Evolutionary conservation across 345 rosid genomes (phyloP), one percentile per base, ranked within the genome.

Genomic region (Aquilaria yunnanensis): DNA sequence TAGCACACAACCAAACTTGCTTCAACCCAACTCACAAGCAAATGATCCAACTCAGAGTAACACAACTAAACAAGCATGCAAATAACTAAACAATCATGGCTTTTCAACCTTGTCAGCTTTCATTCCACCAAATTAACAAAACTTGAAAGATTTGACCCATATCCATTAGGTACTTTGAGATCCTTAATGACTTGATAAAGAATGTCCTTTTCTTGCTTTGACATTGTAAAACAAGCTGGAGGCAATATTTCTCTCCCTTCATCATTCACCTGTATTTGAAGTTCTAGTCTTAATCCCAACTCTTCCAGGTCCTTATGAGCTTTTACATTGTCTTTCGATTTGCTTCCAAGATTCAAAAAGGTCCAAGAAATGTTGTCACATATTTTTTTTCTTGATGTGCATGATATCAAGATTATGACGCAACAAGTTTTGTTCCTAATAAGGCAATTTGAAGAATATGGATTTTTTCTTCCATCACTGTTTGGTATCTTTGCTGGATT

Each of bases 101-200:
- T 56, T 56, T 56, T 56, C 14, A 56, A 4, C 11, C 30, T 6
- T 3, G 31, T 4, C n/a, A 54, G 1, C 31, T 54, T 64, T 0
- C 60, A 2, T 10, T 64, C 54, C 14, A 55, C 56, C 3, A 47
- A 4, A 14, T 48, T 55, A 37, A 65, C 61, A 31, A 30, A 32
- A 23, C 46, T 10, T 14, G 68, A 55, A 0, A 65, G 14, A 47
- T 65, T 65, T 0, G 16, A 55, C 10, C 61, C 56, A 32, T 10
- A 32, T 2, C 47, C 61, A 65, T 65, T 11, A 10, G 61, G 61
- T 8, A 47, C 47, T 29, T 65, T 65, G 5, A 65, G 2, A 7
- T 56, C 32, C 23, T 65, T 47, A 2, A 56, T 14, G 14, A 65
- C 55, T 2, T 1, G 0, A 14, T 8, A 16, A 8, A 64, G 46